Percentiles rank a stretch among this genome's conserved stretches.
Evolutionary conservation across 805 yeast species (phyloP).

Genomic region (Cyberlindnera maclurae): DNA sequence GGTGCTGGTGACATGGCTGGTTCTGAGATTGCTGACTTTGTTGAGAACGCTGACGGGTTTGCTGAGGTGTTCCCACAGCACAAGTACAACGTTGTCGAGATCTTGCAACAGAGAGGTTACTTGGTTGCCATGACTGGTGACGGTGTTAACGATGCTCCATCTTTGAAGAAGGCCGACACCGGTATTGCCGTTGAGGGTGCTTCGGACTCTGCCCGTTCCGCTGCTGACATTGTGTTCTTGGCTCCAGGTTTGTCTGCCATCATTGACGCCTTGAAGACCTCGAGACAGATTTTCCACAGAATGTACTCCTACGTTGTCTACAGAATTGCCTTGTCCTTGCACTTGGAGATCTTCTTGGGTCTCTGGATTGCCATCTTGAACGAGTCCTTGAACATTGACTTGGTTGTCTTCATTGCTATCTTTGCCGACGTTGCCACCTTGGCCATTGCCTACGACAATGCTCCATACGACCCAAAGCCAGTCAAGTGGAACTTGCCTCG

Average conservation of each 20-base stretch:
- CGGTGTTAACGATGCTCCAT: conserved; percentile 98
- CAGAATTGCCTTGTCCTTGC: conserved; percentile 94
- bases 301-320: conserved; percentile 97
- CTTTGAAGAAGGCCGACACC: conserved; percentile 90
- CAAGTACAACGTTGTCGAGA: conserved; percentile 93
- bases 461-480: conserved; percentile 89
- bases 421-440: conserved; percentile 96
- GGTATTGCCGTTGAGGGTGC: conserved; percentile 99
- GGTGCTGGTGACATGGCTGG: conserved; percentile 93
- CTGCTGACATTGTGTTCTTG: conserved; percentile 92
- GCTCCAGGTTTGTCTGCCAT: conserved; percentile 95
- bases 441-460: conserved; percentile 96
- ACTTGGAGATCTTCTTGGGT: conserved; percentile 91
- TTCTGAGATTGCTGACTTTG: conserved; percentile 95
- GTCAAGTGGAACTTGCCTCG: conserved; percentile 96
- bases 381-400: conserved; percentile 78
- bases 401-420: conserved; percentile 93
- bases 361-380: conserved; percentile 94
- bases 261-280: conserved; percentile 90
- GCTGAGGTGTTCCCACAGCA: conserved; percentile 99
- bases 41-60: conserved; percentile 96
- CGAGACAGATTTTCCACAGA: conserved; percentile 97
- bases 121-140: conserved; percentile 99
- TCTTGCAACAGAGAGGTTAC: conserved; percentile 92
- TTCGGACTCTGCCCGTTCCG: conserved; percentile 94